Evolutionary conservation across 78 protist genomes (phyloP).

Genomic region (Dictyostelium intermedium): DNA sequence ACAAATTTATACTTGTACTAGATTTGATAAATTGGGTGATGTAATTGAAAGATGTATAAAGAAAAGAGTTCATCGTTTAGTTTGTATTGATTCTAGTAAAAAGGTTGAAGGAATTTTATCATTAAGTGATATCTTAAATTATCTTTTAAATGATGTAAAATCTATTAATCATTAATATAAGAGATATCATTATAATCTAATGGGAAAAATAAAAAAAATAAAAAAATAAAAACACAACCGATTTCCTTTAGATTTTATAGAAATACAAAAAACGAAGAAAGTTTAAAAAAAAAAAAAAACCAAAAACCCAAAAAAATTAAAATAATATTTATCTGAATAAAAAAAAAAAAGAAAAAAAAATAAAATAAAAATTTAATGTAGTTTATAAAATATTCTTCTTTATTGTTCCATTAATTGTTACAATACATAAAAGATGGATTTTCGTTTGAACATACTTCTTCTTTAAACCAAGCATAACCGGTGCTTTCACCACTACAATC

Average conservation of each 20-base stretch:
- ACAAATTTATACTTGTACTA: constrained; percentile 72
- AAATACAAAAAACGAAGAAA: not conserved
- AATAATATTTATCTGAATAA: not conserved
- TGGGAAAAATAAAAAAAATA: too few relatives aligned
- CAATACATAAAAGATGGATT: too few relatives aligned
- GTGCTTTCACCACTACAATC: too few relatives aligned
- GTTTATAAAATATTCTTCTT: not conserved
- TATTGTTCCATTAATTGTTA: too few relatives aligned
- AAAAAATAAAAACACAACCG: not conserved
- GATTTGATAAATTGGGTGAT: constrained; percentile 71
- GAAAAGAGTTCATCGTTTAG: constrained; percentile 78
- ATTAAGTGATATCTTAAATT: constrained; percentile 66
- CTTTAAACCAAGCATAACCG: too few relatives aligned
- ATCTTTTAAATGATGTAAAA: constrained; percentile 38
- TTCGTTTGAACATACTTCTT: too few relatives aligned
- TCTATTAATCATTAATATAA: not conserved
- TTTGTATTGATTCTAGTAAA: constrained; percentile 46
- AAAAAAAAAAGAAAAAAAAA: too few relatives aligned
- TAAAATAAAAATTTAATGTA: not conserved
- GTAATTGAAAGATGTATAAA: constrained; percentile 64
- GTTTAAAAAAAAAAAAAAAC: too few relatives aligned
- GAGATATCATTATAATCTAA: not conserved
- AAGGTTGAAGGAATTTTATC: constrained; percentile 78
- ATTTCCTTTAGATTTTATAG: not conserved
- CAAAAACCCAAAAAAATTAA: too few relatives aligned